A percentile compares a stretch with the other conserved stretches of the same genome.
Conservation (phyloP, 805 yeast species). For the Candida cerambycidarum region DNA sequence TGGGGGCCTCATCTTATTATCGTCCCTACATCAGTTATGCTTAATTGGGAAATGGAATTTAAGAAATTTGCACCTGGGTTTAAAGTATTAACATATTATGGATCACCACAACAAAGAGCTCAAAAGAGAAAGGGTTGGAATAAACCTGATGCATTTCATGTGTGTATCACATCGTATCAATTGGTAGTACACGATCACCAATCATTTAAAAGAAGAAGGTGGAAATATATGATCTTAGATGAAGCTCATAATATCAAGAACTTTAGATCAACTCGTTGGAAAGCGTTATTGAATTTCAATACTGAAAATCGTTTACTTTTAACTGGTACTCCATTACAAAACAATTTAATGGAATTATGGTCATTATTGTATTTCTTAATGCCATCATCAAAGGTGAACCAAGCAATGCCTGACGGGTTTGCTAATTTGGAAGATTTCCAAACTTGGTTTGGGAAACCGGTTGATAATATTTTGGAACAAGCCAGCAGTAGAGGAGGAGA, state of each 20-base stretch:
- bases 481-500: conserved; percentile 50
- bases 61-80: conserved; percentile 98
- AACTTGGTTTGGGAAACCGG: conserved; percentile 98
- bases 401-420: conserved; percentile 90
- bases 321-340: conserved; percentile 97
- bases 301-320: conserved; percentile 82
- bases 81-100: conserved; percentile 92
- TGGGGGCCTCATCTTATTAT: conserved; percentile 99
- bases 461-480: conserved; percentile 84
- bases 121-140: conserved; percentile 98
- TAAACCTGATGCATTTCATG: conserved; percentile 92
- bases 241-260: conserved; percentile 98
- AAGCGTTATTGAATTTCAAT: conserved; percentile 88
- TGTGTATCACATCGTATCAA: conserved; percentile 95
- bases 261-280: conserved; percentile 96
- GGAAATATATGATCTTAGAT: conserved; percentile 96
- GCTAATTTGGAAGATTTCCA: conserved; percentile 95
- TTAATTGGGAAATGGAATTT: conserved; percentile 99
- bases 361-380: conserved; percentile 88
- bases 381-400: conserved; percentile 79
- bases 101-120: conserved; percentile 94
- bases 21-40: conserved; percentile 96
- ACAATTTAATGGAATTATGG: conserved; percentile 94
- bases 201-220: conserved; percentile 84
- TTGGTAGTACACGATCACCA: conserved; percentile 97